phyloP scores from a whole-genome alignment of 1,284 basidiomycete genomes.

The Heimioporus punctisporus region DNA sequence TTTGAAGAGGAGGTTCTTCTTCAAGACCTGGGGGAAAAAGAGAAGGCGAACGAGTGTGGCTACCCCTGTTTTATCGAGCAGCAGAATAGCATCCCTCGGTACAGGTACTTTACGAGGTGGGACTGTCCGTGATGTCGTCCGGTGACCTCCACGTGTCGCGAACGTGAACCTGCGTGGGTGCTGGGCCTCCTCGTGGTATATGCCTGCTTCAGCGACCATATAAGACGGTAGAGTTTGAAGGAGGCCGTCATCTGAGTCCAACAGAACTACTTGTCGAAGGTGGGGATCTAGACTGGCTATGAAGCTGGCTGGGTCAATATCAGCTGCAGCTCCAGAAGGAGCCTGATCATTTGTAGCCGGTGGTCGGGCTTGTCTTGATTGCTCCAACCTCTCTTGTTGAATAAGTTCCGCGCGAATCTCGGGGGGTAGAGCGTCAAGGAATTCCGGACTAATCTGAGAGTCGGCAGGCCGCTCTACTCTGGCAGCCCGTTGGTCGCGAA shows the following conservation, averaged over 20 bases:
- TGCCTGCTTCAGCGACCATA: slow-evolving; percentile 81
- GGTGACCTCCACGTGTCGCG: slow-evolving; percentile 38
- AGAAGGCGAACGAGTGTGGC: slow-evolving; percentile 92
- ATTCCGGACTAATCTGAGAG: slow-evolving; percentile 93
- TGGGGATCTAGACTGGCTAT: slow-evolving; percentile 87
- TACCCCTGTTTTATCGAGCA: slow-evolving; percentile 92
- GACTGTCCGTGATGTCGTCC: slow-evolving; percentile 33
- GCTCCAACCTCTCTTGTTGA: slow-evolving; percentile 91
- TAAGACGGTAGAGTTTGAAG: slow-evolving; percentile 80
- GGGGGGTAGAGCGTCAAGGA: slow-evolving; percentile 94
- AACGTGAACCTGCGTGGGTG: slow-evolving; percentile 41
- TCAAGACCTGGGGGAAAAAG: slow-evolving; percentile 95
- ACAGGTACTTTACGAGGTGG: slow-evolving; percentile 51
- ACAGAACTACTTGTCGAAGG: slow-evolving; percentile 83
- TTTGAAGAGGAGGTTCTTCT: slow-evolving; percentile 86
- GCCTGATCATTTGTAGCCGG: slow-evolving; percentile 41
- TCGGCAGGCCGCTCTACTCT: slow-evolving; percentile 73
- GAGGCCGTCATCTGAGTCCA: slow-evolving; percentile 87
- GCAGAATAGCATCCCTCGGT: slow-evolving; percentile 88
- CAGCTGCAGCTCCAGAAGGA: slow-evolving; percentile 53
- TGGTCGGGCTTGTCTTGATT: slow-evolving; percentile 60
- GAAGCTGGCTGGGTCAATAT: slow-evolving; percentile 87
- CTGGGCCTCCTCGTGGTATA: slow-evolving; percentile 54
- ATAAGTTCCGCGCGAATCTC: slow-evolving; percentile 98
- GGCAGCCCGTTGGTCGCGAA: slow-evolving; percentile 87